Evolutionary conservation across 768 basidiomycete genomes (phyloP), one percentile per base, ranked within the genome.

Genomic region (Inosperma sp.): DNA sequence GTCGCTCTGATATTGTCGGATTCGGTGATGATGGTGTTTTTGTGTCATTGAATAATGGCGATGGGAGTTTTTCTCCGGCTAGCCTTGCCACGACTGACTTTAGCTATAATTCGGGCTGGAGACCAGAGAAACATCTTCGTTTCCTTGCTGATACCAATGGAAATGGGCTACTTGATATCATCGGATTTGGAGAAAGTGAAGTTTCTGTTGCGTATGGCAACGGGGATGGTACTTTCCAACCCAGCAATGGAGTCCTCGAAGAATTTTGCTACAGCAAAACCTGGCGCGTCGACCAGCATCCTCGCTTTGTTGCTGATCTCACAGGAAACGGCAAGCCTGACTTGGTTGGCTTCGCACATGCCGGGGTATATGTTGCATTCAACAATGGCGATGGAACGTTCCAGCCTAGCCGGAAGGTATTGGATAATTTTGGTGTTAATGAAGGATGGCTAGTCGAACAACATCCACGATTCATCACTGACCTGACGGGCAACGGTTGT

Each of bases 71-170:
- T 22, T 42, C 49, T 7, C 37, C 31, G 8, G 29, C 39, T 14
- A 42, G 14, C 4, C 27, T 51, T 9, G 27, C 16, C 19, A 22
- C 39, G 9, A 19, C 30, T 12, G 26, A 41, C 49, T 51, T 51
- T 43, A 39, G 49, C 9, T 51, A 51, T 26, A 35, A 21, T 22
- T 30, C 29, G 21, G 48, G 48, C 37, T 50, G 37, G 48, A 26
- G 48, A 7, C 19, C 41, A 25, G 49, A 51, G 17, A 13, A 33
- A 7, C 49, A 51, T 27, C 34, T 43, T 12, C 49, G 49, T 10
- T 51, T 51, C 41, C 49, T 51, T 6, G 49, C 49, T 22, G 49
- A 51, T 34, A 33, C 31, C 21, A 51, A 51, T 25, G 49, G 41
- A 14, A 43, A 51, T 21, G 40, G 49, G 14, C 29, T 42, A 10